These are phyloP conservation scores for Pythium vanterpoolii DNA, from an alignment of 352 stramenopile genomes.

Conservation along the genomic window DNA sequence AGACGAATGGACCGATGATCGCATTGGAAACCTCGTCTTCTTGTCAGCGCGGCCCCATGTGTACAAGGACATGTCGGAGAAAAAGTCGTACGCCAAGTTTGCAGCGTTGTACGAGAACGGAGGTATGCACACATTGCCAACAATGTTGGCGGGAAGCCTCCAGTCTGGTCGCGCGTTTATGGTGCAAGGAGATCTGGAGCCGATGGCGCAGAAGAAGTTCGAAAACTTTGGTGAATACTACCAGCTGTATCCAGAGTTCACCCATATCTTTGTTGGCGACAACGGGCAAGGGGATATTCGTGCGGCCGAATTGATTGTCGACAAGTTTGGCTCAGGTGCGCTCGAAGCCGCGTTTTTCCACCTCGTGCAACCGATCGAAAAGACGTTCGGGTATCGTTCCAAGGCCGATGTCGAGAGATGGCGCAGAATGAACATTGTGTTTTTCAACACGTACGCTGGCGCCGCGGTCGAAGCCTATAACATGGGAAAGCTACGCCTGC, in stretches of 20 bases:
- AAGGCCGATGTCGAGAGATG: slow-evolving; percentile 74
- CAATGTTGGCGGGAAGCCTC: slow-evolving; percentile 93
- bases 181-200: slow-evolving; percentile 94
- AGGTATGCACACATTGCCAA: slow-evolving; percentile 95
- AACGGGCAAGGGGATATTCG: slow-evolving; percentile 94
- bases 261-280: slow-evolving; percentile 97
- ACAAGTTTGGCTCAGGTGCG: slow-evolving; percentile 60
- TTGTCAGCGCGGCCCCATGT: slow-evolving; percentile 97
- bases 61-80: slow-evolving; percentile 98
- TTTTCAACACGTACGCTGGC: slow-evolving; percentile 90
- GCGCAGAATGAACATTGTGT: slow-evolving; percentile 87
- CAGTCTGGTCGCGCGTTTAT: slow-evolving; percentile 94
- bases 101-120: slow-evolving; percentile 89
- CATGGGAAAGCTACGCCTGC: slow-evolving; percentile 67
- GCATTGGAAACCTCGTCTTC: slow-evolving; percentile 97
- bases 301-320: slow-evolving; percentile 87
- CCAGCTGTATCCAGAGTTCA: slow-evolving; percentile 98
- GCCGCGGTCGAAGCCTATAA: slow-evolving; percentile 73
- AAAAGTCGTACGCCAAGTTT: slow-evolving; percentile 97
- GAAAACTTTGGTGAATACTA: slow-evolving; percentile 93
- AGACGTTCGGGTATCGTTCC: slow-evolving; percentile 80
- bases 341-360: slow-evolving; percentile 90
- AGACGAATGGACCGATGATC: slow-evolving; percentile 87
- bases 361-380: slow-evolving; percentile 80
- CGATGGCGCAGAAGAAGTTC: slow-evolving; percentile 98